Conservation (phyloP, 441 rosid genomes). For the Isatis lusitanica region DNA sequence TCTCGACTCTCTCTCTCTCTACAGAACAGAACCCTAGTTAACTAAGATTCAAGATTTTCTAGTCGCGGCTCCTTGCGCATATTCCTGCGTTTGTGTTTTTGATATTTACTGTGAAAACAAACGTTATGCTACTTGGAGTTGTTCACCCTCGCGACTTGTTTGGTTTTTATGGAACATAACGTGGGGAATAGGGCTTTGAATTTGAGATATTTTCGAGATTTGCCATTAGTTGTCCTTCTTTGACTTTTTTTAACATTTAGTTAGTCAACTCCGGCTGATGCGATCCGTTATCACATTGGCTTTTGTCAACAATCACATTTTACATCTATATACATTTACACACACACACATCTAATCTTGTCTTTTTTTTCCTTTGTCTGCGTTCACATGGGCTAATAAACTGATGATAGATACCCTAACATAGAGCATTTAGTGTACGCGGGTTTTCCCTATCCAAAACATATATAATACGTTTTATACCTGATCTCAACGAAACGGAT, state of each 20-base stretch:
- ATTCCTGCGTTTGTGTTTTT: constrained; percentile 7
- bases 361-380: background rate
- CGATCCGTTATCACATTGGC: constrained; percentile 7
- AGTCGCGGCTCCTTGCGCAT: constrained; percentile 10
- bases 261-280: constrained; percentile 20
- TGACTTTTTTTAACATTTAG: constrained; percentile 17
- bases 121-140: constrained; percentile 24
- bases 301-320: constrained; percentile 24
- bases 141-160: background rate
- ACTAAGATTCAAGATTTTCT: background rate
- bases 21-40: background rate
- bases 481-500: background rate
- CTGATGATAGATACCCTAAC: background rate
- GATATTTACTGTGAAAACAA: background rate
- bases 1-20: background rate
- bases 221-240: constrained; percentile 36
- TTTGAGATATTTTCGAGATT: constrained; percentile 35
- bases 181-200: constrained; percentile 17
- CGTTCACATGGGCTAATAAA: constrained; percentile 12
- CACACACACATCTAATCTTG: background rate
- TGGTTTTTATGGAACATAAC: constrained; percentile 31
- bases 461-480: background rate
- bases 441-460: background rate
- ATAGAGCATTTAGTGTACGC: background rate
- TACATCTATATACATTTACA: background rate